Evolutionary conservation across 2,329 filamentous ascomycete species (phyloP).

Genomic region (Nannizziopsis barbatae): DNA sequence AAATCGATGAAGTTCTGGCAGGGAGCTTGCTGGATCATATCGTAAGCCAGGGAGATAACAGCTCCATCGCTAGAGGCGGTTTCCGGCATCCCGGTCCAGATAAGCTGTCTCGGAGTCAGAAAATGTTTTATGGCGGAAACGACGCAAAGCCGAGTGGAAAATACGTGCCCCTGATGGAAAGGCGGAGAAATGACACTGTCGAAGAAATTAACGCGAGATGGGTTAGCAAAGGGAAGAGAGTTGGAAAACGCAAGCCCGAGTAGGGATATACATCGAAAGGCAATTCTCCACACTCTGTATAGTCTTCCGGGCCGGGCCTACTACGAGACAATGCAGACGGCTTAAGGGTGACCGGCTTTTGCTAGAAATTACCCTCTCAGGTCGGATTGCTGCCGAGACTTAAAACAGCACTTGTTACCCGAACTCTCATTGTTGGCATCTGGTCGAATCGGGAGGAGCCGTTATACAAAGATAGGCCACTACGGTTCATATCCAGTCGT

Average conservation of each 20-base stretch:
- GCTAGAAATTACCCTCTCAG: too few relatives aligned
- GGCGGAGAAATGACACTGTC: slow-evolving; percentile 46
- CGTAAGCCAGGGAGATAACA: slow-evolving; percentile 34
- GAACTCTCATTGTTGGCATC: background rate
- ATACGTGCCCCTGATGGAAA: slow-evolving; percentile 48
- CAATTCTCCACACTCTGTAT: background rate
- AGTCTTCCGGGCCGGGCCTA: background rate
- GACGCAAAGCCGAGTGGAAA: slow-evolving; percentile 43
- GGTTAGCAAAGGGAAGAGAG: slow-evolving; percentile 22
- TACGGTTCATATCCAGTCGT: too few relatives aligned
- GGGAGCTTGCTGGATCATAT: slow-evolving; percentile 58
- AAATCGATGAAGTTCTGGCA: slow-evolving; percentile 82
- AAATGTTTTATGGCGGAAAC: slow-evolving; percentile 50
- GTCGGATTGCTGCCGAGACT: too few relatives aligned
- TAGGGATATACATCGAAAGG: slow-evolving; percentile 10
- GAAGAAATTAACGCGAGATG: slow-evolving; percentile 54
- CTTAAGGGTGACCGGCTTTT: too few relatives aligned
- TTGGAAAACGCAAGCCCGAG: slow-evolving; percentile 1
- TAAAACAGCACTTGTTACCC: too few relatives aligned
- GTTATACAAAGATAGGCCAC: too few relatives aligned
- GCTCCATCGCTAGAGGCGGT: slow-evolving; percentile 19
- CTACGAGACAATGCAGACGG: too few relatives aligned
- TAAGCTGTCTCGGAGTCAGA: slow-evolving; percentile 33
- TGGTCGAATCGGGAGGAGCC: too few relatives aligned
- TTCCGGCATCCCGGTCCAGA: slow-evolving; percentile 19